Conservation (phyloP, 345 rosid species). For the Lumnitzera racemosa region DNA sequence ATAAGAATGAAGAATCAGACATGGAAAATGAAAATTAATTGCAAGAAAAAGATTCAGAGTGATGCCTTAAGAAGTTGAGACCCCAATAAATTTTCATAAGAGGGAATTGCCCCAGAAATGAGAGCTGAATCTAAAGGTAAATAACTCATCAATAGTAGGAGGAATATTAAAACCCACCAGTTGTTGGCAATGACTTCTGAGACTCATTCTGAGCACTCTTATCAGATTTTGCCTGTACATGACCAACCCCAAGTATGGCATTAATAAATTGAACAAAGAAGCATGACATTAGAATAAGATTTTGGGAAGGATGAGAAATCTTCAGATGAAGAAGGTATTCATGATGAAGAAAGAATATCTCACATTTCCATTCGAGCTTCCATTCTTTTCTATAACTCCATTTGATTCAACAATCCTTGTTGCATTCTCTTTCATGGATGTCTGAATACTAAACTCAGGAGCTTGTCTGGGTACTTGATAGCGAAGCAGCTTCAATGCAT, state of each 20-base stretch:
- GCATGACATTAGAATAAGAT: neutral
- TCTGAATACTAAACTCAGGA: constrained; percentile 30
- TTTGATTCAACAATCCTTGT: constrained; percentile 26
- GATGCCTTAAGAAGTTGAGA: too few species aligned
- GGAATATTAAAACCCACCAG: constrained; percentile 41
- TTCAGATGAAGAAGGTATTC: neutral
- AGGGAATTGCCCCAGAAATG: neutral
- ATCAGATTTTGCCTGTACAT: constrained; percentile 43
- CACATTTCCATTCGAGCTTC: constrained; percentile 58
- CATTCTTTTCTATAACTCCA: constrained; percentile 31
- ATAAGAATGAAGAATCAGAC: neutral
- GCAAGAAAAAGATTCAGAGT: neutral
- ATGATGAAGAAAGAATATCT: constrained; percentile 18
- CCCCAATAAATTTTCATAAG: neutral
- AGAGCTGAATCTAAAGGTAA: neutral
- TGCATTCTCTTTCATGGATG: constrained; percentile 29
- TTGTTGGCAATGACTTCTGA: constrained; percentile 30
- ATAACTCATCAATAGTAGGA: neutral
- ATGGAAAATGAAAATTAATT: neutral
- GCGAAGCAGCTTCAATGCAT: constrained; percentile 44
- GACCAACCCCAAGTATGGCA: constrained; percentile 7
- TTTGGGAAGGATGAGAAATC: constrained; percentile 3
- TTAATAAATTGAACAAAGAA: constrained; percentile 5
- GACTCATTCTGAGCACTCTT: constrained; percentile 25
- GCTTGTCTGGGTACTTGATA: constrained; percentile 35